Base-by-base conservation (phyloP, 2,329 filamentous ascomycete species). In the Cladophialophora yegresii region DNA sequence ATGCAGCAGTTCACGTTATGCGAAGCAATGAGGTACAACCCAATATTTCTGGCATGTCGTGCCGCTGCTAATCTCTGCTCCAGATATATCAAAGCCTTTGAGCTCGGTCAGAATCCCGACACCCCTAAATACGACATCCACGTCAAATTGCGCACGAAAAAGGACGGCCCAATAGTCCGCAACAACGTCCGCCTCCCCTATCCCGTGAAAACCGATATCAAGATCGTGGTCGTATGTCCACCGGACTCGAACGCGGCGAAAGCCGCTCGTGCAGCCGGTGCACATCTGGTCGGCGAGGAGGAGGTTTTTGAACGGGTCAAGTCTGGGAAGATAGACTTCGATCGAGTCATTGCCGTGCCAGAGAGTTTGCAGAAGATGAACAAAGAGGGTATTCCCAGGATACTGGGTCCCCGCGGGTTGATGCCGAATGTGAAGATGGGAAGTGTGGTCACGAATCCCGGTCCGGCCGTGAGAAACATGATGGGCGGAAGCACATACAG, bases 361-460 rank as follows among this genome's bases (percentile, higher is more conserved):
- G 87, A 91, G 71, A 92, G 88, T 71, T 82, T 95, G 71, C 83
- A 85, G 58, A 92, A 90, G 62, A 81, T 99, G 73, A 89, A 89
- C 75, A 93, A 95, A 81, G 89, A 92, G 40, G 86, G 85, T 0
- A 77, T 99, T 68, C 93, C 90, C 68, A 85, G 89, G 69, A 84
- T 96, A 50, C 82, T 99, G 22, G 95, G 95, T 73, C 95, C 96
- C 53, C 88, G 86, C 77, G 93, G 93, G 2, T 78, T 99, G 73
- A 98, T 99, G 95, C 95, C 95, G 5, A 96, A 86, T 75, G 80
- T 85, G 65, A 96, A 96, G 82, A 87, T 87, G 67, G 92, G 92
- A 69, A 98, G 95, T 0, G 90, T 99, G 62, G 92, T 96, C 26
- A 89, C 85, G 73, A 89, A 96, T 75, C 85, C 96, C 16, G 84